A percentile compares a stretch with the other conserved stretches of the same genome.
These are phyloP conservation scores for Scheffersomyces ergatensis DNA, from an alignment of 805 yeast genomes.

Conservation along the genomic window DNA sequence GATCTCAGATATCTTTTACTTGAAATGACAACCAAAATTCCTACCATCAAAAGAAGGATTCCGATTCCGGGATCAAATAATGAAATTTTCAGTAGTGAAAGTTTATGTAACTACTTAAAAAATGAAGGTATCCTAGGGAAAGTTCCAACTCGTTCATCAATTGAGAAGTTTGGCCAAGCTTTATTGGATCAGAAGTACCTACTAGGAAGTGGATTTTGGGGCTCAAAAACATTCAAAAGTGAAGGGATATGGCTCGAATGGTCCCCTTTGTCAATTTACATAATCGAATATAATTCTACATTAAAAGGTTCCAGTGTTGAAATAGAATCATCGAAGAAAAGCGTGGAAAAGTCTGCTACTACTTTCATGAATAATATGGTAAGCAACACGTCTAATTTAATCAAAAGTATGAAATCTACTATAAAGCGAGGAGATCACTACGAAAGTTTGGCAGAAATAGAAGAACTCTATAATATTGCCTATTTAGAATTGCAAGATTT, in stretches of 20 bases:
- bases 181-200: constrained; percentile 33
- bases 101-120: constrained; percentile 25
- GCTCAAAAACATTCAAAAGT: constrained; percentile 33
- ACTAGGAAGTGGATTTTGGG: constrained; percentile 28
- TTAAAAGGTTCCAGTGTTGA: neutral
- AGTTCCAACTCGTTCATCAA: constrained; percentile 32
- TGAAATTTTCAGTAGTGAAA: constrained; percentile 39
- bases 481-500: constrained; percentile 30
- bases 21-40: constrained; percentile 19
- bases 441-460: constrained; percentile 24
- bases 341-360: constrained; percentile 5
- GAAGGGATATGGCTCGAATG: constrained; percentile 47
- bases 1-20: constrained; percentile 22
- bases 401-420: constrained; percentile 29
- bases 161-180: constrained; percentile 41
- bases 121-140: constrained; percentile 27
- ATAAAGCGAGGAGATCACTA: constrained; percentile 26
- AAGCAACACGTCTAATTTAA: constrained; percentile 23
- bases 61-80: constrained; percentile 39
- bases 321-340: neutral
- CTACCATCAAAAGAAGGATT: constrained; percentile 27
- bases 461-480: constrained; percentile 30
- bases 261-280: constrained; percentile 29
- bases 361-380: constrained; percentile 20
- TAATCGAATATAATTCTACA: constrained; percentile 10